phyloP scores from a whole-genome alignment of 2,329 filamentous ascomycete species.

The Thyridium curvatum region DNA sequence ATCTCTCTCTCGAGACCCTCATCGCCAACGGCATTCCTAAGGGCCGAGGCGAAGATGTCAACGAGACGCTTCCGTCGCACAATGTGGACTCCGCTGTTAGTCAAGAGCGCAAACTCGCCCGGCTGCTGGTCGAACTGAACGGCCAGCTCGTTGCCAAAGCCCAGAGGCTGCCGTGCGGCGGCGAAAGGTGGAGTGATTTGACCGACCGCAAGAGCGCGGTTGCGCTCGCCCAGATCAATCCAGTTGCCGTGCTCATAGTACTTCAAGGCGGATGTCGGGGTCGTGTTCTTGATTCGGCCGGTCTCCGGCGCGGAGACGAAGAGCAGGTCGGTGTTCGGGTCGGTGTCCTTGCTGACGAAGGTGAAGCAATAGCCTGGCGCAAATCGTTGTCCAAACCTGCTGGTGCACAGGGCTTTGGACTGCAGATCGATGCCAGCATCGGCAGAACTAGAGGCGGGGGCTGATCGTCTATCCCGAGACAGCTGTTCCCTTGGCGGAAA shows the following conservation, averaged over 20 bases:
- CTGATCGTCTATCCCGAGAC: no score
- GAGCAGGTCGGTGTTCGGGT: conserved; percentile 57
- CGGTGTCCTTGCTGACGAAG: conserved; percentile 61
- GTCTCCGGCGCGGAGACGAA: conserved; percentile 87
- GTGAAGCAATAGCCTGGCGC: conserved; percentile 89
- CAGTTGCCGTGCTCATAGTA: conserved; percentile 78
- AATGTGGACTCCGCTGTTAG: conserved; percentile 83
- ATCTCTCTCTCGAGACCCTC: conserved; percentile 79
- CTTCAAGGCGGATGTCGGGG: conserved; percentile 43
- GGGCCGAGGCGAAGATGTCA: conserved; percentile 81
- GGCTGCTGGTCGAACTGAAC: conserved; percentile 86
- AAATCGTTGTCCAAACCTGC: conserved; percentile 54
- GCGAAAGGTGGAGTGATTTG: conserved; percentile 68
- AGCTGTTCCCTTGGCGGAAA: conserved; percentile 63
- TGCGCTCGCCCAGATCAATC: conserved; percentile 59
- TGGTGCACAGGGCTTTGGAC: conserved; percentile 41
- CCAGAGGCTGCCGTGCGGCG: conserved; percentile 59
- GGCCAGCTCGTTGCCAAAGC: conserved; percentile 91
- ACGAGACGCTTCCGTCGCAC: conserved; percentile 79
- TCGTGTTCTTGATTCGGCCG: conserved; percentile 66
- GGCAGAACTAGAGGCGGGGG: conserved; percentile 17
- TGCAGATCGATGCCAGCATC: conserved; percentile 39
- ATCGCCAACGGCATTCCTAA: conserved; percentile 66
- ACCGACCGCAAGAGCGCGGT: conserved; percentile 72
- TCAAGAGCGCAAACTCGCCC: conserved; percentile 84